Percentiles rank a stretch among this genome's conserved stretches.
phyloP scores from a whole-genome alignment of 139 green algal genomes.

The Closterium sp. region DNA sequence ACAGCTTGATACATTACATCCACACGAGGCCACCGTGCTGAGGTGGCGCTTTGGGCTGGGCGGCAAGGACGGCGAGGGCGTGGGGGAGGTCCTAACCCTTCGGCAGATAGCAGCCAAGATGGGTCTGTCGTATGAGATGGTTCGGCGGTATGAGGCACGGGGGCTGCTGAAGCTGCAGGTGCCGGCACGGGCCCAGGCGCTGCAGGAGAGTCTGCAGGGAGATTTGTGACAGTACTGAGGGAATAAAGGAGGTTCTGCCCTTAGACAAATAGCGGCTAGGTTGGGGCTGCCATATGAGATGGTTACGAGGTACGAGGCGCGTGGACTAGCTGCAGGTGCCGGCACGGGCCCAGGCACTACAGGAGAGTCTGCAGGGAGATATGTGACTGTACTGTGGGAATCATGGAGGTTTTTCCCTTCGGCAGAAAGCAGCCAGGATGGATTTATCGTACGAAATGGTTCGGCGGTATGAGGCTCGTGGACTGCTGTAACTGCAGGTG shows the following conservation, averaged over 20 bases:
- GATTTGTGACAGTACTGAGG: neutral
- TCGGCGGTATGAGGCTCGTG: no score
- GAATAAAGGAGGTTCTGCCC: neutral
- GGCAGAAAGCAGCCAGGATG: neutral
- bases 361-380: neutral
- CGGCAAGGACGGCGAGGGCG: neutral
- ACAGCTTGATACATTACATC: neutral
- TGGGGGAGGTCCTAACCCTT: neutral
- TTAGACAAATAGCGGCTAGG: neutral
- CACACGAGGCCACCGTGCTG: neutral
- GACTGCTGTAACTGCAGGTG: neutral
- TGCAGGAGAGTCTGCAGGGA: neutral
- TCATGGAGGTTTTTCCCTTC: neutral
- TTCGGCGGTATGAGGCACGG: neutral
- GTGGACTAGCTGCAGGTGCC: no score
- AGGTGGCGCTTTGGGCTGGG: neutral
- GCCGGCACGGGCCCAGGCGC: neutral
- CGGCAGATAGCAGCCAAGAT: neutral
- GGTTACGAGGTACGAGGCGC: neutral
- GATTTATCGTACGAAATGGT: no score
- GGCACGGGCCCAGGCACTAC: neutral
- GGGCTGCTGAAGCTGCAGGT: neutral
- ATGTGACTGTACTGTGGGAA: neutral
- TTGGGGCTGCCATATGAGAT: neutral
- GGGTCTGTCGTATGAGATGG: neutral